Conservation (phyloP, 1,139 yeast genomes). For the Meyerozyma elateridarum region DNA sequence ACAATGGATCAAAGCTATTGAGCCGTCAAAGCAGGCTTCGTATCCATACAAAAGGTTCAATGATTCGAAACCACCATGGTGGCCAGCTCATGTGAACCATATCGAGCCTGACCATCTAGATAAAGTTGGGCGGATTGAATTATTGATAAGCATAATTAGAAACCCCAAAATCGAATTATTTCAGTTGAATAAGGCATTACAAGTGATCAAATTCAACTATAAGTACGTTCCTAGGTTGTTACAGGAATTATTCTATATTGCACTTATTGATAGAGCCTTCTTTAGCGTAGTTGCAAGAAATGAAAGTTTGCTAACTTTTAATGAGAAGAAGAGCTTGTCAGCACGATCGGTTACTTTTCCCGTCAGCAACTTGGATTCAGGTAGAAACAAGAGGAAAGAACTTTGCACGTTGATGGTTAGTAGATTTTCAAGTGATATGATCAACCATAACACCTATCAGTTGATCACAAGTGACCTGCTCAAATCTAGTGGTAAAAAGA, state of each 20-base stretch:
- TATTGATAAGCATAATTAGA: conserved; percentile 43
- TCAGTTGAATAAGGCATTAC: conserved; percentile 10
- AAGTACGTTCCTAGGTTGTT: neutral
- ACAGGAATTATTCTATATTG: neutral
- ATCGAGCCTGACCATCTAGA: conserved; percentile 71
- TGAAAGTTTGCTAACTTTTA: no score
- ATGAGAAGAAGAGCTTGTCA: no score
- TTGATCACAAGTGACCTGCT: no score
- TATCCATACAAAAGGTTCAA: conserved; percentile 58
- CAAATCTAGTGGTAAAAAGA: no score
- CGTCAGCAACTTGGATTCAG: neutral
- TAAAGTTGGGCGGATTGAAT: conserved; percentile 48
- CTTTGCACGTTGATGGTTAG: neutral
- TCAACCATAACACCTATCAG: neutral
- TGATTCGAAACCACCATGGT: conserved; percentile 57
- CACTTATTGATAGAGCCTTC: conserved; percentile 2
- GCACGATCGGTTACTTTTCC: neutral
- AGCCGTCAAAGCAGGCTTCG: conserved; percentile 62
- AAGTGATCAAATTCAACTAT: neutral
- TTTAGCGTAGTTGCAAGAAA: no score
- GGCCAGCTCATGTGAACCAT: conserved; percentile 61
- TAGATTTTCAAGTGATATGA: neutral
- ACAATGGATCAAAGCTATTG: conserved; percentile 61
- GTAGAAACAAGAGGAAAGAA: conserved; percentile 1
- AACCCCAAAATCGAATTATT: conserved; percentile 19